A percentile compares a stretch with the other conserved stretches of the same genome.
Conservation (phyloP, 1,284 basidiomycete species). For the Austroboletus novae-zelandiae region DNA sequence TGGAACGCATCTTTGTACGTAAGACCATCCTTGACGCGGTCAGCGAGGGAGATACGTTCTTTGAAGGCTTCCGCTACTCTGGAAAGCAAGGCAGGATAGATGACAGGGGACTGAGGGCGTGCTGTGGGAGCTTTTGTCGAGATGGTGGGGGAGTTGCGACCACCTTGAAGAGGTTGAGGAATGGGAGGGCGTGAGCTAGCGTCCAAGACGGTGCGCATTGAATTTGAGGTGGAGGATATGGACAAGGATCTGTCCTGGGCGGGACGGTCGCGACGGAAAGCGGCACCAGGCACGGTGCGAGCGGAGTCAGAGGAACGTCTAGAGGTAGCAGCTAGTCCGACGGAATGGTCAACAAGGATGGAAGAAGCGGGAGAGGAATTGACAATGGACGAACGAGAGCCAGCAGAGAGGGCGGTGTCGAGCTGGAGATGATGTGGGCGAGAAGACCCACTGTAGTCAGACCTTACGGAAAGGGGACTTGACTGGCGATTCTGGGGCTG, state of each 20-base stretch:
- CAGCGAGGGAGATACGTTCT: conserved; percentile 72
- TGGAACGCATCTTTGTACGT: conserved; percentile 97
- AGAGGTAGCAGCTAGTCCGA: conserved; percentile 22
- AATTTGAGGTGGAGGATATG: conserved; percentile 61
- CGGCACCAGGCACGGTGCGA: conserved; percentile 45
- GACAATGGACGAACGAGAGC: conserved; percentile 38
- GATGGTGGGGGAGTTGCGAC: conserved; percentile 51
- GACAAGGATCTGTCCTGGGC: conserved; percentile 71
- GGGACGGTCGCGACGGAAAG: conserved; percentile 52
- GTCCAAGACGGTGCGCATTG: conserved; percentile 36
- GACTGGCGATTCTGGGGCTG: conserved; percentile 33
- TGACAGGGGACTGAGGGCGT: conserved; percentile 58
- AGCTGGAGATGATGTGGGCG: conserved; percentile 48
- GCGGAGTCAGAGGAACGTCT: conserved; percentile 58
- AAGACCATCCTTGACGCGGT: conserved; percentile 91
- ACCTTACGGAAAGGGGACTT: conserved; percentile 34
- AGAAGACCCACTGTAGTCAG: conserved; percentile 26
- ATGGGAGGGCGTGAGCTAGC: conserved; percentile 40
- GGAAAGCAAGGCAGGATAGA: conserved; percentile 94
- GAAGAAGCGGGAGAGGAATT: conserved; percentile 56
- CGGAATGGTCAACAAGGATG: conserved; percentile 45
- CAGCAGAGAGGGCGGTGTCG: conserved; percentile 40
- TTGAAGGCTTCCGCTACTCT: conserved; percentile 94
- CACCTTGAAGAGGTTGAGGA: conserved; percentile 32
- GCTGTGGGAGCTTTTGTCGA: conserved; percentile 37